Conservation (phyloP, 2,329 filamentous ascomycete species). For the Ophiostoma piceae region DNA sequence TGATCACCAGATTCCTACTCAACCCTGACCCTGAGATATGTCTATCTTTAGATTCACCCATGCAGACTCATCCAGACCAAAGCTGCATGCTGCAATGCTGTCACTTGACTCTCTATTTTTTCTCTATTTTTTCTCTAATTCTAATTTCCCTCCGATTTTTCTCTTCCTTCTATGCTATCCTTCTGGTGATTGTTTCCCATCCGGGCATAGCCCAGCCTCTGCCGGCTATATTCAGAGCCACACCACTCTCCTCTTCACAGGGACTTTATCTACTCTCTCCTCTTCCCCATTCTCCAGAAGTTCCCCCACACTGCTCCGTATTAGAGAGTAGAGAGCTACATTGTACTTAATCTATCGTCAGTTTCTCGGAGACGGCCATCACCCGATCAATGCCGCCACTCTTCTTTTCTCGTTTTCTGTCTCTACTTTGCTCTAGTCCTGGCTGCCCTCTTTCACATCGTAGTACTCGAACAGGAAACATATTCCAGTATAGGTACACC, state of each 20-base stretch:
- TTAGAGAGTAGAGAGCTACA: not conserved
- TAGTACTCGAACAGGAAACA: not conserved
- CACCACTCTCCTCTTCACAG: not conserved
- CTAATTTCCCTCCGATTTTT: too few species aligned
- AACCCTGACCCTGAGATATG: too few species aligned
- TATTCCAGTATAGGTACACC: not conserved
- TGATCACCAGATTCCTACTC: not conserved
- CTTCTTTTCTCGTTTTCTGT: not conserved
- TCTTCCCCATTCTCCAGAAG: not conserved
- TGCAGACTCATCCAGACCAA: too few species aligned
- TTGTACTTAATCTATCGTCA: not conserved
- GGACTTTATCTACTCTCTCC: conserved; percentile 4
- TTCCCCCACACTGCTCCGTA: conserved; percentile 13
- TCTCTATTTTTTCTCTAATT: not conserved
- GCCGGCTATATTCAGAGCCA: conserved; percentile 11
- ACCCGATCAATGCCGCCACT: not conserved
- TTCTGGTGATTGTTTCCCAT: not conserved
- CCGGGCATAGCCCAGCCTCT: not conserved
- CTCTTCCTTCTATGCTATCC: not conserved
- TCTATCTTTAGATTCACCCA: too few species aligned
- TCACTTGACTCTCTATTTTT: not conserved
- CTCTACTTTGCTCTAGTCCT: not conserved
- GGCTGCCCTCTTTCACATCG: not conserved
- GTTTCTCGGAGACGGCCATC: not conserved
- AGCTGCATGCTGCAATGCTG: not conserved